These are phyloP conservation scores for Circinella minor DNA, from an alignment of 371 early-diverging fungal species.

Conservation along the genomic window DNA sequence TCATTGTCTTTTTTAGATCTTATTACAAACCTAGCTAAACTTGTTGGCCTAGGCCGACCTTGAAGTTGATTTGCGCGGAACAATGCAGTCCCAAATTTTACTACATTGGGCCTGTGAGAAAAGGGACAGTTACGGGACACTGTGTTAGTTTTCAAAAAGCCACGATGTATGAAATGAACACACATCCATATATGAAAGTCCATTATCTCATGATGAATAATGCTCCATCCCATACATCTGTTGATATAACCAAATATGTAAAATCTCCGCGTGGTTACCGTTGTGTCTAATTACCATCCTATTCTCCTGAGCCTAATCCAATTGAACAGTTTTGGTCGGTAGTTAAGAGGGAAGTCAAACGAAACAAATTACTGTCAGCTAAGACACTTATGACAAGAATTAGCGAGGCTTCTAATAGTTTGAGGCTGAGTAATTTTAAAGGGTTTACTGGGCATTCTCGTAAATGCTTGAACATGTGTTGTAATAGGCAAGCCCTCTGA, in stretches of 20 bases:
- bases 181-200: not conserved
- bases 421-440: too few species aligned
- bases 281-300: conserved; percentile 4
- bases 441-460: not conserved
- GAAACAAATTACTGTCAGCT: conserved; percentile 2
- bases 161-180: conserved; percentile 15
- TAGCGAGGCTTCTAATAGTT: not conserved
- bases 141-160: conserved; percentile 17
- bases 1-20: too few species aligned
- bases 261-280: conserved; percentile 15
- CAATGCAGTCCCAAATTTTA: too few species aligned
- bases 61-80: too few species aligned
- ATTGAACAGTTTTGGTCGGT: conserved; percentile 12
- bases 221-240: conserved; percentile 19
- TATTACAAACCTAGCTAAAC: too few species aligned
- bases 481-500: not conserved
- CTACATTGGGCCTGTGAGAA: conserved; percentile 15
- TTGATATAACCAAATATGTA: conserved; percentile 14
- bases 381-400: conserved; percentile 17
- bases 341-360: too few species aligned
- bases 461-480: conserved; percentile 14
- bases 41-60: too few species aligned
- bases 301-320: conserved; percentile 20
- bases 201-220: conserved; percentile 3
- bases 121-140: conserved; percentile 19